phyloP scores from a whole-genome alignment of 352 stramenopile genomes.

The Phytophthora crassamura region DNA sequence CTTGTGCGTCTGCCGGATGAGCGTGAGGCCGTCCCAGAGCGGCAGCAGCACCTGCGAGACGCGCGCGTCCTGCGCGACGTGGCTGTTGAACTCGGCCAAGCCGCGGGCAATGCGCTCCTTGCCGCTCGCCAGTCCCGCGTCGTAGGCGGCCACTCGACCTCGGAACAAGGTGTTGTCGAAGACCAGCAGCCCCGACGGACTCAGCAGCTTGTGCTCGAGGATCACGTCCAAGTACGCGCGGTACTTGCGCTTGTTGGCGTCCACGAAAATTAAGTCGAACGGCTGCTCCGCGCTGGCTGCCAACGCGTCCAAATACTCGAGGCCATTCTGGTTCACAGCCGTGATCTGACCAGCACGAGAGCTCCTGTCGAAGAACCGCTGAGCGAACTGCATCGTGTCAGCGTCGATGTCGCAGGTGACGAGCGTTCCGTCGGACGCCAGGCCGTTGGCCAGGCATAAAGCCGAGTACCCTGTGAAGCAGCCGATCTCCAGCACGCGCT shows the following conservation, averaged over 20 bases:
- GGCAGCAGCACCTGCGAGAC: constrained; percentile 88
- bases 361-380: constrained; percentile 57
- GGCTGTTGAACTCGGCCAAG: constrained; percentile 90
- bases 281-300: constrained; percentile 15
- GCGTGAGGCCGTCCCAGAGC: constrained; percentile 92
- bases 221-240: constrained; percentile 89
- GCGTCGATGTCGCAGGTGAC: constrained; percentile 71
- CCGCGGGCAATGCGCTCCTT: constrained; percentile 70
- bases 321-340: constrained; percentile 46
- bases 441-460: constrained; percentile 77
- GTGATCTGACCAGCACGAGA: constrained; percentile 43
- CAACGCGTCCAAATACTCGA: constrained; percentile 47
- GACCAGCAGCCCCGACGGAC: constrained; percentile 78
- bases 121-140: constrained; percentile 38
- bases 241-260: constrained; percentile 94
- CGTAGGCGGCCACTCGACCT: constrained; percentile 85
- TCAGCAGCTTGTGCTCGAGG: constrained; percentile 71
- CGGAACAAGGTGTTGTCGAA: constrained; percentile 96
- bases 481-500: constrained; percentile 91
- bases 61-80: constrained; percentile 78
- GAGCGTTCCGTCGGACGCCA: constrained; percentile 38
- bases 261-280: constrained; percentile 96
- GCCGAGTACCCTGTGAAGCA: constrained; percentile 96
- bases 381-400: constrained; percentile 54
- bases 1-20: constrained; percentile 39